Percentiles rank a stretch among this genome's conserved stretches.
Evolutionary conservation across 1,139 yeast species (phyloP).

Genomic region (Hansenula anomala): DNA sequence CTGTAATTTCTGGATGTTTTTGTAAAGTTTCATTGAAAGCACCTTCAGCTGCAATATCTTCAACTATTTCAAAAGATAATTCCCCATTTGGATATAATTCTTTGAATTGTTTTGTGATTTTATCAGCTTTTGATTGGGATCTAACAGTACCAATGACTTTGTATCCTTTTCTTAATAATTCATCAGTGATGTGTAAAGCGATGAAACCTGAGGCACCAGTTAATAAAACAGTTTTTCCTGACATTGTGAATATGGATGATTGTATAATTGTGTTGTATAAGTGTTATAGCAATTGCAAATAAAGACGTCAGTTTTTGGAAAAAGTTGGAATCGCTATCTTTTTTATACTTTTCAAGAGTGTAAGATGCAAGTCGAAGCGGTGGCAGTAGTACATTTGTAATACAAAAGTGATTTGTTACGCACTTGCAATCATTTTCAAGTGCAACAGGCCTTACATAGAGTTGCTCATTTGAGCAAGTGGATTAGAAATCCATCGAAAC

Average conservation of each 20-base stretch:
- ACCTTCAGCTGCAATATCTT: slow-evolving; percentile 40
- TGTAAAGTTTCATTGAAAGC: slow-evolving; percentile 53
- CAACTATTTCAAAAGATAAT: slow-evolving; percentile 44
- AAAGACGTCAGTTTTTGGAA: no score
- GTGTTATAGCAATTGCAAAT: no score
- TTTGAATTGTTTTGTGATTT: slow-evolving; percentile 28
- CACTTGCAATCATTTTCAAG: no score
- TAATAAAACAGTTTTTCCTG: slow-evolving; percentile 31
- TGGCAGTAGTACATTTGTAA: no score
- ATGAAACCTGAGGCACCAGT: slow-evolving; percentile 53
- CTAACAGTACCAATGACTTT: slow-evolving; percentile 59
- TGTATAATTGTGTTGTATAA: not conserved
- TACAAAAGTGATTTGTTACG: no score
- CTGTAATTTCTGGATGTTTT: slow-evolving; percentile 42
- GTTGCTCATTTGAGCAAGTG: no score
- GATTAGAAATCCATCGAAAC: no score
- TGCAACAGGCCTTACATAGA: no score
- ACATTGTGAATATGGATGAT: no score
- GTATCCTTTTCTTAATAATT: slow-evolving; percentile 33
- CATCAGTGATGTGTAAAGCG: slow-evolving; percentile 39
- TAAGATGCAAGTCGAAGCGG: no score
- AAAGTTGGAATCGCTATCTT: not conserved
- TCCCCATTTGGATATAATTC: slow-evolving; percentile 30
- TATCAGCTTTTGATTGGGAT: slow-evolving; percentile 43
- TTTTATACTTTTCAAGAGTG: not conserved